Evolutionary conservation across 495 filamentous ascomycete genomes (phyloP).

Genomic region (Penicillium lagena): DNA sequence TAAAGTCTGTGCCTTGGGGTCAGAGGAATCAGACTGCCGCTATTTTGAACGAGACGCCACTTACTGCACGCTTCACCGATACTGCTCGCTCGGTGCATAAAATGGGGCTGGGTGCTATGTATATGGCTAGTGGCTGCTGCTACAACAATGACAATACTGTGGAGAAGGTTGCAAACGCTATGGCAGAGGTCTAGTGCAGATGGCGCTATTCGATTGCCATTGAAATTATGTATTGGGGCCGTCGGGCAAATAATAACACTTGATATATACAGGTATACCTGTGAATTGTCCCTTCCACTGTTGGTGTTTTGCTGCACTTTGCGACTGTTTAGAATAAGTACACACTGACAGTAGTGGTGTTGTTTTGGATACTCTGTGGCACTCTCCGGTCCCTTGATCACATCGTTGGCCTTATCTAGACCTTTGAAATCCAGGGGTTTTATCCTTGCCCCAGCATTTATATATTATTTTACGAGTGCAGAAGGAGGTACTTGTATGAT

Average conservation of each 20-base stretch:
- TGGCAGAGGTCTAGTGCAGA: slow-evolving; percentile 47
- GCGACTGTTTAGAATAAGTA: too few species aligned
- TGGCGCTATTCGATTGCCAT: too few species aligned
- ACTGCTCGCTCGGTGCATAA: slow-evolving; percentile 7
- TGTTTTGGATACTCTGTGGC: too few species aligned
- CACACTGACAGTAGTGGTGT: too few species aligned
- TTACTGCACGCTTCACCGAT: slow-evolving; percentile 1
- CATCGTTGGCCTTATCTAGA: too few species aligned
- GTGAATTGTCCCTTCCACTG: too few species aligned
- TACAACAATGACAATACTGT: slow-evolving; percentile 8
- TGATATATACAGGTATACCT: too few species aligned
- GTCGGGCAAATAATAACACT: too few species aligned
- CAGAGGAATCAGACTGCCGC: slow-evolving; percentile 11
- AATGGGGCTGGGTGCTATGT: slow-evolving; percentile 18
- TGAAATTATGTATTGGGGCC: too few species aligned
- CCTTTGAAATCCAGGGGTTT: too few species aligned
- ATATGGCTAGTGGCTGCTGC: slow-evolving; percentile 10
- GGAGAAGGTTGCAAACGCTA: slow-evolving; percentile 30
- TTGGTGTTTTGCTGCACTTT: too few species aligned
- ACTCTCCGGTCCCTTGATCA: too few species aligned
- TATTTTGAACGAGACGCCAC: slow-evolving; percentile 12
- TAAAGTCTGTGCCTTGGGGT: not conserved
- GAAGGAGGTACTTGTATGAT: not conserved
- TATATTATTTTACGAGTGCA: not conserved
- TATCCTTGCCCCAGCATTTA: not conserved